phyloP scores from a whole-genome alignment of 2,329 filamentous ascomycete species.

The Metarhizium sp. region DNA sequence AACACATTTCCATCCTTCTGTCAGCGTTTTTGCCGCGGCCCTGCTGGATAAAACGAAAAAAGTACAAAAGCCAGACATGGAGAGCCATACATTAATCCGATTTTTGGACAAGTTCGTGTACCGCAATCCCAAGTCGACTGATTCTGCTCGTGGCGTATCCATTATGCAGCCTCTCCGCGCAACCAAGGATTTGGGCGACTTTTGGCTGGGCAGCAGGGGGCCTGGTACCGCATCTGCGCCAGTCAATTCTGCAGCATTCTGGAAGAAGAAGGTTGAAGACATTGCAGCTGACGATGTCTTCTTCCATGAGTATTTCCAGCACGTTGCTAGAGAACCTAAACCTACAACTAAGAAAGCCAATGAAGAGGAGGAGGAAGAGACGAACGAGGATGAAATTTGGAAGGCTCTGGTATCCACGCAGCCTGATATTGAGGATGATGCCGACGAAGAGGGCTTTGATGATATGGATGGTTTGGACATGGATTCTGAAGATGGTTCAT shows the following conservation, averaged over 20 bases:
- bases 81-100: slow-evolving; percentile 82
- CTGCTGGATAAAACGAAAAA: slow-evolving; percentile 61
- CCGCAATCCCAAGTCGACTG: slow-evolving; percentile 72
- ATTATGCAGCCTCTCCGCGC: slow-evolving; percentile 87
- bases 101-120: slow-evolving; percentile 99
- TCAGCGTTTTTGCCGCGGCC: slow-evolving; percentile 69
- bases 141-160: slow-evolving; percentile 63
- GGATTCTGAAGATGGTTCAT: slow-evolving; percentile 37
- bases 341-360: slow-evolving; percentile 41
- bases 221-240: slow-evolving; percentile 25
- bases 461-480: slow-evolving; percentile 40
- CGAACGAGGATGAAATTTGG: slow-evolving; percentile 79
- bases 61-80: slow-evolving; percentile 81
- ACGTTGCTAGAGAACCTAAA: slow-evolving; percentile 54
- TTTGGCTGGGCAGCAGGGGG: slow-evolving; percentile 44
- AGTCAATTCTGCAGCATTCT: slow-evolving; percentile 84
- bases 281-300: slow-evolving; percentile 90
- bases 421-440: slow-evolving; percentile 51
- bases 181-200: slow-evolving; percentile 43
- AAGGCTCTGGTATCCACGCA: slow-evolving; percentile 75
- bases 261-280: slow-evolving; percentile 80
- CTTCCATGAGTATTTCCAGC: slow-evolving; percentile 95
- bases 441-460: slow-evolving; percentile 40
- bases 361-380: slow-evolving; percentile 38
- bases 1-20: slow-evolving; percentile 86